Conservation (phyloP, 768 basidiomycete genomes). For the Boletales sp. region DNA sequence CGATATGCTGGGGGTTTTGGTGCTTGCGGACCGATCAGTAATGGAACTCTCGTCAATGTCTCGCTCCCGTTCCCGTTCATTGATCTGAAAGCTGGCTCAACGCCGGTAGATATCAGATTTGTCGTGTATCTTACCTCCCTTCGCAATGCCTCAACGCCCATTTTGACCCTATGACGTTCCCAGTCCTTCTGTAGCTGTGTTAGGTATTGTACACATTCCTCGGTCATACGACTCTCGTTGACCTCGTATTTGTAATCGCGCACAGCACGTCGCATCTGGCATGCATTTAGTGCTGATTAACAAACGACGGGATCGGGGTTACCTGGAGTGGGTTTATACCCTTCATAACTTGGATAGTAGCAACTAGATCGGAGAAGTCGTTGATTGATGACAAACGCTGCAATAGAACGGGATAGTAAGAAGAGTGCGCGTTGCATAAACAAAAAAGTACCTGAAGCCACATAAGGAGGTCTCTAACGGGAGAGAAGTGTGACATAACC, state of each 20-base stretch:
- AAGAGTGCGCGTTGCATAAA: neutral
- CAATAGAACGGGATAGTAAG: neutral
- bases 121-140: conserved; percentile 56
- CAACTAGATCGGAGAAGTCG: conserved; percentile 85
- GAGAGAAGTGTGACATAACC: conserved; percentile 75
- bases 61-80: conserved; percentile 52
- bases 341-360: conserved; percentile 85
- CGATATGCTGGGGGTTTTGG: conserved; percentile 28
- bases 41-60: conserved; percentile 28
- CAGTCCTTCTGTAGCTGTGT: conserved; percentile 96
- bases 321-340: conserved; percentile 91
- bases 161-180: conserved; percentile 87
- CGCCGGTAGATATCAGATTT: neutral
- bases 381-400: conserved; percentile 84
- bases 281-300: neutral
- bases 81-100: conserved; percentile 44
- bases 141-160: conserved; percentile 80
- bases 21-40: conserved; percentile 38
- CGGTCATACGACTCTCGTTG: conserved; percentile 86
- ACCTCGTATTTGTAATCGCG: conserved; percentile 94
- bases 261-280: conserved; percentile 87
- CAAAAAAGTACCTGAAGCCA: conserved; percentile 72
- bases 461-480: conserved; percentile 76
- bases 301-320: conserved; percentile 2
- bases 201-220: conserved; percentile 93